Base-by-base conservation (phyloP, 2,329 filamentous ascomycete genomes). In the Chaetomiaceae sp. region DNA sequence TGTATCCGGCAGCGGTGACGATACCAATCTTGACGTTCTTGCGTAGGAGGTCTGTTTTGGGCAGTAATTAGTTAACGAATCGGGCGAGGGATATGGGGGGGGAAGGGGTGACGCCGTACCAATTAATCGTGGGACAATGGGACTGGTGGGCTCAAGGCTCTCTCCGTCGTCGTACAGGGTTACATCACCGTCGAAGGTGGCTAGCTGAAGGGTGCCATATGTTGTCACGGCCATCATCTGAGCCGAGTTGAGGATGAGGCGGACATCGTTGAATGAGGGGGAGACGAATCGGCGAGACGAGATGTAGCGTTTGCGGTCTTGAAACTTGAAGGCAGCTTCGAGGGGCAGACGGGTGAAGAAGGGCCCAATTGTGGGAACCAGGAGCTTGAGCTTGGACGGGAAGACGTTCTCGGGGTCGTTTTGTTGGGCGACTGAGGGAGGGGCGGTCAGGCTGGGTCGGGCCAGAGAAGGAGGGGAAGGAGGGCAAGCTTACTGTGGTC, bases 141-240 rank as follows among this genome's bases (percentile, higher is more conserved):
- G 87, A 65, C 87, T 95, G 14, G 81, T 76, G 0, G 83, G 75
- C 48, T 85, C 82, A 8, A 99, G 75, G 57, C 82, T 88, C 61
- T 89, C 78, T 12, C 93, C 93, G 63, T 99, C 87, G 51, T 90
- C 87, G 67, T 99, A 99, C 19, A 99, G 77, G 1, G 93, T 99
- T 44, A 99, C 90, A 69, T 99, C 93, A 69, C 93, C 93, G 68
- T 99, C 93, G 66, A 99, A 99, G 0, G 93, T 99, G 48, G 95
- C 85, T 4, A 99, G 78, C 60, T 93, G 83, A 8, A 96, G 77
- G 4, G 82, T 78, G 19, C 86, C 85, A 39, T 75, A 73, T 20
- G 81, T 82, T 14, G 89, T 86, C n/a, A 97, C 81, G 34, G 89
- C 89, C 84, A 96, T 90, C 54, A 92, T 77, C 70, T 99, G 93